These are phyloP conservation scores for Thermothelomyces thermophilus DNA, from an alignment of 2,329 filamentous ascomycete species.

Conservation along the genomic window DNA sequence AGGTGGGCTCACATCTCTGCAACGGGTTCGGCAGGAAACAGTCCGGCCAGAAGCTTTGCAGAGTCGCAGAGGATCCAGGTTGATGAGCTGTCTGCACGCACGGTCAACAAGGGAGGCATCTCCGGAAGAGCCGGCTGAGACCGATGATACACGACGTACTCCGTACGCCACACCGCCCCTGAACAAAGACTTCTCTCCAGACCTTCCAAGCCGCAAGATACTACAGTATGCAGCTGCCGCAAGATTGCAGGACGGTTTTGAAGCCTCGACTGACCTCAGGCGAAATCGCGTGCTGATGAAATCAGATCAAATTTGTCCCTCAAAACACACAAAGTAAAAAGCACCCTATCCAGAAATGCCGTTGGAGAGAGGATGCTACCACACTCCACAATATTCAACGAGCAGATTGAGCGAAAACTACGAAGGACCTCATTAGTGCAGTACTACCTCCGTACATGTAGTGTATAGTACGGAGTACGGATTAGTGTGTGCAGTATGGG, in stretches of 20 bases:
- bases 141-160: slow-evolving; percentile 14
- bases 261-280: not conserved
- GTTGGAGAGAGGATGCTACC: too few species aligned
- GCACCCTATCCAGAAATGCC: too few species aligned
- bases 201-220: not conserved
- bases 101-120: not conserved
- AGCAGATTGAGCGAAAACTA: too few species aligned
- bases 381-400: too few species aligned
- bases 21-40: slow-evolving; percentile 5
- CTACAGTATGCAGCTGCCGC: not conserved
- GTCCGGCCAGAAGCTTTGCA: not conserved
- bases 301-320: too few species aligned
- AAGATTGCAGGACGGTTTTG: not conserved
- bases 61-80: not conserved
- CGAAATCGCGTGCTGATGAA: too few species aligned
- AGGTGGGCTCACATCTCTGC: slow-evolving; percentile 2
- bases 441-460: too few species aligned
- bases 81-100: slow-evolving; percentile 1
- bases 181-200: not conserved
- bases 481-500: too few species aligned
- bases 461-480: too few species aligned
- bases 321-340: too few species aligned
- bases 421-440: too few species aligned
- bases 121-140: slow-evolving; percentile 5
- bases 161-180: too few species aligned